Percentiles rank a stretch among this genome's conserved stretches.
Conservation (phyloP, 78 protist species). For the Polysphondylium violaceum region DNA sequence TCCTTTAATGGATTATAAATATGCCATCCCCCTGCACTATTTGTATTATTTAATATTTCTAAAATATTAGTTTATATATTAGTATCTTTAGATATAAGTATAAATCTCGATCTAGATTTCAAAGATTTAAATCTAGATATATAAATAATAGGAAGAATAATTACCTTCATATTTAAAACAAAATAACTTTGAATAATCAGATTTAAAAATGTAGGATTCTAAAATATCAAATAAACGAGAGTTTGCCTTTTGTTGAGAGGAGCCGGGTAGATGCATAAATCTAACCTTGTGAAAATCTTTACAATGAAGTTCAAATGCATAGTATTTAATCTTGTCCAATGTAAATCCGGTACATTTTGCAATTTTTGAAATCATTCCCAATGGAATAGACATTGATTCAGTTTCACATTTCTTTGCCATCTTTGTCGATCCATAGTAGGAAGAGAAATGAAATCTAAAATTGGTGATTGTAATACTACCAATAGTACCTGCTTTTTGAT, state of each 20-base stretch:
- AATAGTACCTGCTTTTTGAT: constrained; percentile 57
- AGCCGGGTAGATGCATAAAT: constrained; percentile 67
- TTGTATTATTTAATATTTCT: neutral
- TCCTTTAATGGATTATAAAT: constrained; percentile 71
- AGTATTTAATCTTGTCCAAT: constrained; percentile 61
- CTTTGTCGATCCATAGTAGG: constrained; percentile 4
- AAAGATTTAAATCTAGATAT: neutral
- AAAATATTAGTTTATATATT: neutral
- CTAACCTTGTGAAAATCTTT: constrained; percentile 52
- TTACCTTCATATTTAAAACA: constrained; percentile 31
- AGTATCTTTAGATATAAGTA: neutral
- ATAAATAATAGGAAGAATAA: neutral
- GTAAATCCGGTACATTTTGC: constrained; percentile 68
- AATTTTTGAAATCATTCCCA: constrained; percentile 31
- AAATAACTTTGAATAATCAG: constrained; percentile 42
- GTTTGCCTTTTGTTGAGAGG: constrained; percentile 56
- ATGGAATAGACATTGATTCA: constrained; percentile 18
- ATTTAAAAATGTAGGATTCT: constrained; percentile 31
- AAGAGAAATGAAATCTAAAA: constrained; percentile 41
- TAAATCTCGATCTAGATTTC: neutral
- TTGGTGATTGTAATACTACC: constrained; percentile 61
- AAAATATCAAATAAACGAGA: constrained; percentile 51
- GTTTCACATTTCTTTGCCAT: constrained; percentile 25
- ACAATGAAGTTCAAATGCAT: constrained; percentile 55
- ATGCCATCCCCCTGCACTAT: constrained; percentile 53